Evolutionary conservation across 108 stramenopile species (phyloP).

Genomic region (Skeletonema tropicum): DNA sequence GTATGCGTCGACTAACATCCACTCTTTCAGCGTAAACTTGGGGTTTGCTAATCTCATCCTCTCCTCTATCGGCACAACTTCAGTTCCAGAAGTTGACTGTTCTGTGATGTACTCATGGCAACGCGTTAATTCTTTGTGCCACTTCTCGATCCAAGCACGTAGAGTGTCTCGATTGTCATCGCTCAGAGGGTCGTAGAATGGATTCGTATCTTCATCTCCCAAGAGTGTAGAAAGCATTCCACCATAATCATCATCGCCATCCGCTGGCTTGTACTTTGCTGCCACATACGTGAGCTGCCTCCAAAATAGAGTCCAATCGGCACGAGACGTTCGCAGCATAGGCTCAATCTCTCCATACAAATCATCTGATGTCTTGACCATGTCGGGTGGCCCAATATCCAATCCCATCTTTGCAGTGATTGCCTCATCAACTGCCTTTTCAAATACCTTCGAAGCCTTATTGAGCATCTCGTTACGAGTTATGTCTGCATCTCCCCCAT

Average conservation of each 20-base stretch:
- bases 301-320: constrained; percentile 90
- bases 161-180: constrained; percentile 46
- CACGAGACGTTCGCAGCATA: constrained; percentile 49
- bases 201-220: constrained; percentile 46
- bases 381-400: constrained; percentile 32
- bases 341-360: constrained; percentile 70
- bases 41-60: constrained; percentile 73
- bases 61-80: constrained; percentile 37
- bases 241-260: constrained; percentile 51
- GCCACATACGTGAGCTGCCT: constrained; percentile 73
- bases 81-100: constrained; percentile 3
- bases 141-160: constrained; percentile 65
- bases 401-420: constrained; percentile 75
- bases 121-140: constrained; percentile 57
- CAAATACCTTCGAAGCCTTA: constrained; percentile 62
- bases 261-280: constrained; percentile 47
- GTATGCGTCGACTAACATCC: constrained; percentile 92
- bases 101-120: constrained; percentile 18
- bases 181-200: constrained; percentile 74
- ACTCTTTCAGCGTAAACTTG: constrained; percentile 81
- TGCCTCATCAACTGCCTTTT: constrained; percentile 51
- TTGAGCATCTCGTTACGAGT: constrained; percentile 44
- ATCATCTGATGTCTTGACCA: constrained; percentile 56
- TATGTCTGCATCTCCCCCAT: constrained; percentile 44
- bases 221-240: constrained; percentile 64